Evolutionary conservation across 306 rosid genomes (phyloP), one percentile per base, ranked within the genome.

Genomic region (Argentina anserina): DNA sequence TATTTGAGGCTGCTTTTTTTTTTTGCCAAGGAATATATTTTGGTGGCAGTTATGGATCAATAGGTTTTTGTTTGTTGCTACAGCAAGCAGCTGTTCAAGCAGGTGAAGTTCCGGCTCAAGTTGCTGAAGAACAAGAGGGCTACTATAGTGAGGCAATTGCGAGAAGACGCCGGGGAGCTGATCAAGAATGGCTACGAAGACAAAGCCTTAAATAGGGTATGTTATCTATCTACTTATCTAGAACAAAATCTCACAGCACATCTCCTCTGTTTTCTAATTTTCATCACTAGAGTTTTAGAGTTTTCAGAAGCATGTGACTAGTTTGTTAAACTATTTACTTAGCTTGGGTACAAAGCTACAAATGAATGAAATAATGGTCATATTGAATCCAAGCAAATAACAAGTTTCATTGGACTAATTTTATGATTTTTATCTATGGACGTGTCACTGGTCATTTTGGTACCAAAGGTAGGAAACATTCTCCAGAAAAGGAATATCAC

Each of bases 71-170:
- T 77, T 53, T 13, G 66, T 78, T 84, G 65, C 73, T 86, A 65
- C 76, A 92, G 97, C 69, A 92, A 89, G 80, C 90, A 66, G 43
- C 50, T 76, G 84, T 83, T 86, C 72, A 87, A 87, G 74, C 77
- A 74, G 77, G 77, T 82, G 0, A 79, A 74, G 78, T 86, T 85
- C 78, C 83, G 93, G 64, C 83, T 92, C 49, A 81, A 73, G 83
- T 71, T 89, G 43, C 82, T 87, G 68, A 87, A 83, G 81, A 89
- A 76, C 84, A 92, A 88, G 83, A 86, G 87, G 75, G 37, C 73
- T 5, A 74, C 84, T 26, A 86, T 88, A 21, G 85, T 74, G 0
- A 89, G 76, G 64, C 93, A 84, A 71, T 43, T 86, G 14, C 80
- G 90, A 4, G 70, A 83, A 65, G 97, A 92, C 71, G 26, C 84